Conservation (phyloP, 2,329 filamentous ascomycete species). For the Aspergillus novofumigatus region DNA sequence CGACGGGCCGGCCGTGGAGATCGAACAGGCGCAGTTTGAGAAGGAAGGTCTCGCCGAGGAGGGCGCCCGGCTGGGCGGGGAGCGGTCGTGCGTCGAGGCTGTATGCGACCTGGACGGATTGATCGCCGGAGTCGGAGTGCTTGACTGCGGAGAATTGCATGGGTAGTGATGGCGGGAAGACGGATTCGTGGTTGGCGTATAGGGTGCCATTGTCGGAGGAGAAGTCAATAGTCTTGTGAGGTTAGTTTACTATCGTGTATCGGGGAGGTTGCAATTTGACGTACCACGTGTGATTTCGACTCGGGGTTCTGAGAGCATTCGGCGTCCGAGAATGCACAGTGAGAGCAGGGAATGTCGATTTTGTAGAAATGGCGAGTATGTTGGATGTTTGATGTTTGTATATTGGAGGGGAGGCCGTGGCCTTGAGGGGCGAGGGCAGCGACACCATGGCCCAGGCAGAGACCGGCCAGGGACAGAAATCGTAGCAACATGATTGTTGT, state of each 20-base stretch:
- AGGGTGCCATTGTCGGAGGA: conserved; percentile 24
- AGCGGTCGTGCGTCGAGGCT: conserved; percentile 21
- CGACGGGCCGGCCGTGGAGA: conserved; percentile 21
- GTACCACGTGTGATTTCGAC: conserved; percentile 11
- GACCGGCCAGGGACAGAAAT: conserved; percentile 9
- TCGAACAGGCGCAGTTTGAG: conserved; percentile 23
- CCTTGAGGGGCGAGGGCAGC: background rate
- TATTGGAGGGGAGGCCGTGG: background rate
- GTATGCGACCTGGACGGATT: conserved; percentile 20
- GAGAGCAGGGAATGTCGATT: conserved; percentile 12
- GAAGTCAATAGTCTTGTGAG: conserved; percentile 26
- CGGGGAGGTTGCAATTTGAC: background rate
- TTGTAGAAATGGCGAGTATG: conserved; percentile 4
- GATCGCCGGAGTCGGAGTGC: conserved; percentile 10
- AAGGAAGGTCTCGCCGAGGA: conserved; percentile 15
- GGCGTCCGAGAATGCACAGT: conserved; percentile 15
- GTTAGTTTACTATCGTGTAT: conserved; percentile 10
- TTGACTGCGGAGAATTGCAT: conserved; percentile 25
- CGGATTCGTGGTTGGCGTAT: conserved; percentile 24
- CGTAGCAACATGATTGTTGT: conserved; percentile 15
- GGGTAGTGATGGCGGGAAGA: conserved; percentile 26
- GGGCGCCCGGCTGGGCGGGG: conserved; percentile 12
- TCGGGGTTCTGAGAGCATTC: conserved; percentile 10
- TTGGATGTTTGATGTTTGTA: background rate
- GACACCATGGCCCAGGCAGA: conserved; percentile 10